Conservation (phyloP, 352 stramenopile species). For the Pythium guiyangense region DNA sequence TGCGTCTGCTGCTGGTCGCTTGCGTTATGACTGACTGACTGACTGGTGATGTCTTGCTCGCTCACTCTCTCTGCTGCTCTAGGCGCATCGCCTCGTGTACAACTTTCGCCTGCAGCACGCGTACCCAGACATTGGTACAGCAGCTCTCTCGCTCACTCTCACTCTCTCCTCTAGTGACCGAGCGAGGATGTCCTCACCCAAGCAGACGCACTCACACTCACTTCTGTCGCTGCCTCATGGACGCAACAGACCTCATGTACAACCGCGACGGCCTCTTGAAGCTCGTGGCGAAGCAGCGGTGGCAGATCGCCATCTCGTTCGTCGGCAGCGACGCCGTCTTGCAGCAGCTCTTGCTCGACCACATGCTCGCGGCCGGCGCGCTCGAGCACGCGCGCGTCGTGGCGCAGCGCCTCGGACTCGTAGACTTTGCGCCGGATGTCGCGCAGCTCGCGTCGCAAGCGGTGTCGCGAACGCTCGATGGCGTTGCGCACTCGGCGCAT, state of each 20-base stretch:
- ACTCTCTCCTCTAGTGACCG: neutral
- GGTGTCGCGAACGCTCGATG: neutral
- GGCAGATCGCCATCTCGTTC: too few relatives aligned
- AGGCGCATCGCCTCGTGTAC: too few relatives aligned
- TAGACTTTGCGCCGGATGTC: constrained; percentile 33
- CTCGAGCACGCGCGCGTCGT: constrained; percentile 22
- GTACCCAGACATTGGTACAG: constrained; percentile 52
- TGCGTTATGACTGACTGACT: neutral
- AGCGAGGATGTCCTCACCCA: too few relatives aligned
- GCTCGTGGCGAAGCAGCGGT: constrained; percentile 58
- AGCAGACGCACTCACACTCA: too few relatives aligned
- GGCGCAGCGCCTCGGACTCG: constrained; percentile 28
- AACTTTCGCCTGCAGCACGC: constrained; percentile 42
- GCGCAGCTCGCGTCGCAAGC: constrained; percentile 10
- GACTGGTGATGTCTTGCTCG: too few relatives aligned
- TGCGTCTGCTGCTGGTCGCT: constrained; percentile 9
- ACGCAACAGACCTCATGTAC: constrained; percentile 61
- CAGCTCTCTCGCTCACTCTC: neutral
- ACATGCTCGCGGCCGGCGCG: constrained; percentile 33
- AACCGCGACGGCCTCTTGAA: constrained; percentile 49
- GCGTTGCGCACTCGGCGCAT: neutral
- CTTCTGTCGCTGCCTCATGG: too few relatives aligned
- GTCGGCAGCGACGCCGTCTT: too few relatives aligned
- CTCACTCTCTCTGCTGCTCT: too few relatives aligned
- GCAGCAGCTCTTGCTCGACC: too few relatives aligned